A percentile compares a stretch with the other conserved stretches of the same genome.
phyloP scores from a whole-genome alignment of 1,284 basidiomycete species.

The Ceratobasidium sp. region DNA sequence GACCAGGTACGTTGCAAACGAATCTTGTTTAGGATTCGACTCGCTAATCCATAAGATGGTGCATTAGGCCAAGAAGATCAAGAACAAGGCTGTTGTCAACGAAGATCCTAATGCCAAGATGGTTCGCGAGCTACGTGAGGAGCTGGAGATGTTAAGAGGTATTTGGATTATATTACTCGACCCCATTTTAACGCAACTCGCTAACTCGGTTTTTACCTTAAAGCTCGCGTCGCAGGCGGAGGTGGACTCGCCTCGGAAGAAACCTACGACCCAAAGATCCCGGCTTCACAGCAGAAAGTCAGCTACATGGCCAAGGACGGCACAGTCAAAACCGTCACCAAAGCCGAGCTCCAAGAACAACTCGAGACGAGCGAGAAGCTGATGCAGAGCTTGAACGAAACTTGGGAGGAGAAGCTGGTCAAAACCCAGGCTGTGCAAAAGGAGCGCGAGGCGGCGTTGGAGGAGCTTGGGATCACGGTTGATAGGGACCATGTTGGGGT shows the following conservation, averaged over 20 bases:
- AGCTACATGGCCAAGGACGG: conserved; percentile 95
- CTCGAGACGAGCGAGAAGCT: conserved; percentile 96
- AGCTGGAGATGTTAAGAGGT: conserved; percentile 90
- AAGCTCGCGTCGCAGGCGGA: conserved; percentile 77
- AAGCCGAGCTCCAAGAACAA: conserved; percentile 97
- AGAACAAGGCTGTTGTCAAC: conserved; percentile 99
- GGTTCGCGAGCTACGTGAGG: conserved; percentile 98
- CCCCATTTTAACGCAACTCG: too few species aligned
- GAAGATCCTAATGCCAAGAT: conserved; percentile 99
- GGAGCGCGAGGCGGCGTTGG: conserved; percentile 95
- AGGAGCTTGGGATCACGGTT: conserved; percentile 96
- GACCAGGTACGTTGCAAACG: conserved; percentile 69
- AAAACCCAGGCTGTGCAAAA: conserved; percentile 95
- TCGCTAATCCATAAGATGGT: conserved; percentile 28
- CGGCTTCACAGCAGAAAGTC: conserved; percentile 95
- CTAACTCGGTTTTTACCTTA: conserved; percentile 33
- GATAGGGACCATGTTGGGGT: conserved; percentile 96
- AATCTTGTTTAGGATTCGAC: too few species aligned
- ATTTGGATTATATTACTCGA: too few species aligned
- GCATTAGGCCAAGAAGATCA: conserved; percentile 94
- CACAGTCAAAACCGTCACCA: conserved; percentile 93
- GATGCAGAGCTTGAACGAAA: conserved; percentile 96
- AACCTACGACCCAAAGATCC: conserved; percentile 87
- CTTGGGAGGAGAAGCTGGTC: conserved; percentile 96
- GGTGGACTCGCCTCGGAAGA: conserved; percentile 69